These are phyloP conservation scores for Dalbergia cultrata DNA, from an alignment of 306 rosid species.

Conservation along the genomic window DNA sequence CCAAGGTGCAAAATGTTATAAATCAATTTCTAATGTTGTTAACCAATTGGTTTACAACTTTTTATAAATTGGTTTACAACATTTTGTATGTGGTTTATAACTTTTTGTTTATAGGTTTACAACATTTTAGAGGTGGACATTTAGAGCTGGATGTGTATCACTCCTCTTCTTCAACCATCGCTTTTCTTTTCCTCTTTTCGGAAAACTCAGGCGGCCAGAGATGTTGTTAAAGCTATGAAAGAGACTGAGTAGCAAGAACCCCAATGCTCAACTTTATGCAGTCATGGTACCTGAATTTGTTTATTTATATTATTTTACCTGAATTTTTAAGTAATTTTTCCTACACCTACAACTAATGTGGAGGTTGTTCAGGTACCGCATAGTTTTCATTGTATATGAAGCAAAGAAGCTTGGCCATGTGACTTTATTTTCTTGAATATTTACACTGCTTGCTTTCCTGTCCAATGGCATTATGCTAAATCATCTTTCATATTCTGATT, in stretches of 20 bases:
- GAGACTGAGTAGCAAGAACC: slow-evolving; percentile 74
- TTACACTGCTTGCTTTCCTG: slow-evolving; percentile 35
- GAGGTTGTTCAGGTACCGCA: slow-evolving; percentile 4
- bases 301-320: background rate
- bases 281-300: slow-evolving; percentile 63
- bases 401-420: slow-evolving; percentile 36
- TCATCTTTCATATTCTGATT: slow-evolving; percentile 46
- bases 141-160: too few relatives aligned
- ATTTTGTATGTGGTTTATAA: too few relatives aligned
- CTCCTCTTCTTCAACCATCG: too few relatives aligned
- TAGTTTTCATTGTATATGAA: slow-evolving; percentile 9
- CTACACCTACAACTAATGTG: background rate
- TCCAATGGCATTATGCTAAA: slow-evolving; percentile 31
- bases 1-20: too few relatives aligned
- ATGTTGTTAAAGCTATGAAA: slow-evolving; percentile 81
- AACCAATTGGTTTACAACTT: too few relatives aligned
- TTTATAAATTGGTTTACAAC: too few relatives aligned
- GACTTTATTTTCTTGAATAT: slow-evolving; percentile 36
- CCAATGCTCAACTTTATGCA: slow-evolving; percentile 77
- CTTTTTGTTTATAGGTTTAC: too few relatives aligned
- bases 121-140: too few relatives aligned
- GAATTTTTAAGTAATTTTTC: background rate
- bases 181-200: slow-evolving; percentile 22
- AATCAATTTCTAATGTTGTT: too few relatives aligned
- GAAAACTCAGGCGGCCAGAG: slow-evolving; percentile 77